These are phyloP conservation scores for Macadamia tetraphylla DNA, from an alignment of 164 flowering plant species.

Conservation along the genomic window DNA sequence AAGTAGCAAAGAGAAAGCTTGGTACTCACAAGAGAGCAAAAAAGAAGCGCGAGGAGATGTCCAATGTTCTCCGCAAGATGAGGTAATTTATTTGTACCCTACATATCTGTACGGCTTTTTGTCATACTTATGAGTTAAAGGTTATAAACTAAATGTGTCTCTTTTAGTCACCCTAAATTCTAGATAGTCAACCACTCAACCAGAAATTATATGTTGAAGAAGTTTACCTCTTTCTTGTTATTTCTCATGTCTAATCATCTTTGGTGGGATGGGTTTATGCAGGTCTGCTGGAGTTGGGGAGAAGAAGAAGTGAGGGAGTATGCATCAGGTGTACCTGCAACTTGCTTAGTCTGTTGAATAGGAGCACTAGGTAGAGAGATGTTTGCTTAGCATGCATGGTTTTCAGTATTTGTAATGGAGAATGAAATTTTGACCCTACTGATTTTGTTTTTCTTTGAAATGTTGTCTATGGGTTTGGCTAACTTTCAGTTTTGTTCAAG, in stretches of 20 bases:
- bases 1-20: conserved; percentile 45
- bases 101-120: neutral
- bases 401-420: neutral
- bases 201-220: neutral
- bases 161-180: no score
- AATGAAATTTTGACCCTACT: neutral
- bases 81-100: conserved; percentile 20
- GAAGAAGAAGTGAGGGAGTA: conserved; percentile 30
- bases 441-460: conserved; percentile 24
- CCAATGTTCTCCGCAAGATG: conserved; percentile 54
- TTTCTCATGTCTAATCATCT: neutral
- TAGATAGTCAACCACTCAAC: no score
- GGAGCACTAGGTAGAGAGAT: neutral
- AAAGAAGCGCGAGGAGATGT: conserved; percentile 60
- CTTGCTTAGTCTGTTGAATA: neutral
- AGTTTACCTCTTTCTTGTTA: neutral
- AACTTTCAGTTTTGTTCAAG: no score
- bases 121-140: no score
- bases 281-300: conserved; percentile 44
- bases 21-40: conserved; percentile 61
- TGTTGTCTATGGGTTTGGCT: no score
- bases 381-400: neutral
- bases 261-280: neutral
- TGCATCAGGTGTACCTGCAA: neutral
- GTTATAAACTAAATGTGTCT: no score